Evolutionary conservation across 2,329 filamentous ascomycete species (phyloP).

Genomic region (Aureobasidium lini): DNA sequence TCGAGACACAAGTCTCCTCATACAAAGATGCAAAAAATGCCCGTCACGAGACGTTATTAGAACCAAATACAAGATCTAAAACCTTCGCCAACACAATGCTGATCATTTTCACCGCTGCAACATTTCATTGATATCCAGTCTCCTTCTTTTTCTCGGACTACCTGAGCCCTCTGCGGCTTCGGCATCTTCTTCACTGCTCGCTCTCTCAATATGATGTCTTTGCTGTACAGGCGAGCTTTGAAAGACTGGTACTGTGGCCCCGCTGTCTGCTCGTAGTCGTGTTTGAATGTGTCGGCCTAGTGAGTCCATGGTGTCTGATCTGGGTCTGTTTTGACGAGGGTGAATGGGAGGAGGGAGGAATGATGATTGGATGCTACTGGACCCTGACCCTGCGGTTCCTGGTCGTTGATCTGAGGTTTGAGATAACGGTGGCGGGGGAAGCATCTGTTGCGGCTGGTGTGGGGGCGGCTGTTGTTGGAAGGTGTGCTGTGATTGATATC

Average conservation of each 20-base stretch:
- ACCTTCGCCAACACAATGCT: no score
- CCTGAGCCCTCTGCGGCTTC: slow-evolving; percentile 13
- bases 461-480: slow-evolving; percentile 12
- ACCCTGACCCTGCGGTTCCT: slow-evolving; percentile 11
- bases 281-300: slow-evolving; percentile 9
- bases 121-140: slow-evolving; percentile 27
- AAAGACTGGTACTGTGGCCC: slow-evolving; percentile 3
- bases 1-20: no score
- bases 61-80: no score
- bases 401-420: slow-evolving; percentile 11
- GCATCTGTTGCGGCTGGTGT: slow-evolving; percentile 9
- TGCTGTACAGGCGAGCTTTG: slow-evolving; percentile 7
- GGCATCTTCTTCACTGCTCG: slow-evolving; percentile 18
- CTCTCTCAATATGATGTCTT: not conserved
- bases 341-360: slow-evolving; percentile 16
- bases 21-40: no score
- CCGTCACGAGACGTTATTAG: no score
- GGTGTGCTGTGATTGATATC: slow-evolving; percentile 6
- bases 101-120: slow-evolving; percentile 20
- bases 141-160: slow-evolving; percentile 21
- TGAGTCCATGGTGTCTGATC: slow-evolving; percentile 18
- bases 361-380: slow-evolving; percentile 10
- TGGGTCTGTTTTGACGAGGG: slow-evolving; percentile 17
- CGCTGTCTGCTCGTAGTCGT: slow-evolving; percentile 8
- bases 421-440: not conserved